Conservation (phyloP, 1,284 basidiomycete genomes). For the Apiotrichum gamsii region DNA sequence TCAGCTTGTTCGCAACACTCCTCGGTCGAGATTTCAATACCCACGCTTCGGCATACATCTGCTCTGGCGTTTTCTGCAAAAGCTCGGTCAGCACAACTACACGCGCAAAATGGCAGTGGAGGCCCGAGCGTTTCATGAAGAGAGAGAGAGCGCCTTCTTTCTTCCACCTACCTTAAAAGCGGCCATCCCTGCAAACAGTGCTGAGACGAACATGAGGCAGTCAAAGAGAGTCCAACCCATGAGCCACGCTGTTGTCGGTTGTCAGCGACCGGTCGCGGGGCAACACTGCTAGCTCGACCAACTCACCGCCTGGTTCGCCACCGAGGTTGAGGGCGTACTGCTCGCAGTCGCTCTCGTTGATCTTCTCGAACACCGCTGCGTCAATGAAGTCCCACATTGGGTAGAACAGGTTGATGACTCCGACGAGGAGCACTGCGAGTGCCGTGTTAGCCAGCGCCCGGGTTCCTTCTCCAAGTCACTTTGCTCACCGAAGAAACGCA, state of each 20-base stretch:
- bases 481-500: constrained; percentile 42
- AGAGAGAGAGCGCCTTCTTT: no score
- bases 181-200: constrained; percentile 44
- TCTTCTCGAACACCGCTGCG: constrained; percentile 44
- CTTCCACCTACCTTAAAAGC: constrained; percentile 36
- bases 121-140: no score
- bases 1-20: not conserved
- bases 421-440: constrained; percentile 17
- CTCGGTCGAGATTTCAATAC: no score
- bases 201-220: constrained; percentile 35
- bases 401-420: constrained; percentile 45
- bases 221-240: constrained; percentile 40
- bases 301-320: constrained; percentile 34
- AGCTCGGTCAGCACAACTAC: not conserved
- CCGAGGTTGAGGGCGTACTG: constrained; percentile 40
- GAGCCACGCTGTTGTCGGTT: constrained; percentile 32
- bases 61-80: constrained; percentile 22
- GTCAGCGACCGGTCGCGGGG: not conserved
- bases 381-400: constrained; percentile 47
- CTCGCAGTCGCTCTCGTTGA: constrained; percentile 43
- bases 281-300: no score
- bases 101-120: no score
- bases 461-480: no score
- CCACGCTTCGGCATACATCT: constrained; percentile 30
- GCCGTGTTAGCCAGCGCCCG: no score